Percentiles rank a stretch among this genome's conserved stretches.
These are phyloP conservation scores for Lentinula novae-zelandiae DNA, from an alignment of 1,284 basidiomycete genomes.

Conservation along the genomic window DNA sequence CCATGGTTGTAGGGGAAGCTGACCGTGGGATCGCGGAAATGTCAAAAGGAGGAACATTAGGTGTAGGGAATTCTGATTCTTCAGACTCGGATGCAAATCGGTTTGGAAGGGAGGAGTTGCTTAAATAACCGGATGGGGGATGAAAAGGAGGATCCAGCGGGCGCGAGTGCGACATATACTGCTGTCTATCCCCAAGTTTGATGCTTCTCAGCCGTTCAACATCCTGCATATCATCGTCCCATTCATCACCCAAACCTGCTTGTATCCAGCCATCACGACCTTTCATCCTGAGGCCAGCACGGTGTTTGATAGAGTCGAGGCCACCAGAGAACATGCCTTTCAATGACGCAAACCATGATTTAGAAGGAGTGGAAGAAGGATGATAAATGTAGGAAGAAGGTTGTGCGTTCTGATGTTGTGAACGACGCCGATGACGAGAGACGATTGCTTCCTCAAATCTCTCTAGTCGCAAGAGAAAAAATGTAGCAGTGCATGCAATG, in stretches of 20 bases:
- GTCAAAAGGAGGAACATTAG: neutral
- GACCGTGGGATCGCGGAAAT: neutral
- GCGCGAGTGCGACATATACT: neutral
- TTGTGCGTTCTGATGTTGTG: constrained; percentile 10
- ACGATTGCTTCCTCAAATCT: constrained; percentile 26
- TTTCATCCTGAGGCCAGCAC: constrained; percentile 17
- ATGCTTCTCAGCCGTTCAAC: constrained; percentile 2
- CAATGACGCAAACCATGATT: neutral
- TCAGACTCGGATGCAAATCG: neutral
- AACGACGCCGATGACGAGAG: constrained; percentile 21
- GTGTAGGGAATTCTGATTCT: neutral
- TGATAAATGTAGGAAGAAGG: constrained; percentile 7
- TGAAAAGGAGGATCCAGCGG: constrained; percentile 10
- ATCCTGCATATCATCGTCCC: constrained; percentile 74
- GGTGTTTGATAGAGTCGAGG: constrained; percentile 8
- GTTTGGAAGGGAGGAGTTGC: neutral
- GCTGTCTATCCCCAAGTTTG: neutral
- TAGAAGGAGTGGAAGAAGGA: constrained; percentile 7
- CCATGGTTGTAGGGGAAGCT: neutral
- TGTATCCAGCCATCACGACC: constrained; percentile 37
- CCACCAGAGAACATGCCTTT: constrained; percentile 1
- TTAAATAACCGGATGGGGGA: neutral
- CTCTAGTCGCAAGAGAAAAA: constrained; percentile 35
- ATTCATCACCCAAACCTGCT: constrained; percentile 23
- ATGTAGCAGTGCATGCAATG: constrained; percentile 36